phyloP scores from a whole-genome alignment of 163 green algal species.

The Chloromonas sp. region DNA sequence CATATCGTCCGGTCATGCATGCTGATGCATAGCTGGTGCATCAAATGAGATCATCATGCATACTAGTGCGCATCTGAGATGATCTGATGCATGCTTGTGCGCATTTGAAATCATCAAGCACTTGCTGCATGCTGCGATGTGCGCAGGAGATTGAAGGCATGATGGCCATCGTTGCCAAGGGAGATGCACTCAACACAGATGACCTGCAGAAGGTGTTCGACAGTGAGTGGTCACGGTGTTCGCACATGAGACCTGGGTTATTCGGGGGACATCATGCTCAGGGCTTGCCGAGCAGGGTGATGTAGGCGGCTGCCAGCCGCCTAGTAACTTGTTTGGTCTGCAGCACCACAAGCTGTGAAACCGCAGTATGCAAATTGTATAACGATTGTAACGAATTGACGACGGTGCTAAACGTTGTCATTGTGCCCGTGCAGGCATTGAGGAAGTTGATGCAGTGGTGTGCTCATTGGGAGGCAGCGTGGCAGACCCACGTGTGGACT shows the following conservation, averaged over 20 bases:
- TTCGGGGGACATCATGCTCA: too few species aligned
- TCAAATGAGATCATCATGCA: too few species aligned
- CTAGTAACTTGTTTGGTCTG: neutral
- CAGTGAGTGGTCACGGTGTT: conserved; percentile 7
- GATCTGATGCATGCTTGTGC: too few species aligned
- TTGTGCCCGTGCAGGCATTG: conserved; percentile 48
- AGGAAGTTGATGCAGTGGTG: conserved; percentile 91
- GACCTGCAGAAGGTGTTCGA: conserved; percentile 47
- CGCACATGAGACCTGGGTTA: neutral
- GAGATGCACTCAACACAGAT: conserved; percentile 72
- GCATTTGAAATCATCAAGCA: too few species aligned
- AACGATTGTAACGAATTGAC: too few species aligned
- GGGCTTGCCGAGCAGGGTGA: too few species aligned
- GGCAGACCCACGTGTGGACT: conserved; percentile 68
- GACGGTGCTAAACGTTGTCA: neutral
- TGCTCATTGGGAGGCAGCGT: conserved; percentile 84
- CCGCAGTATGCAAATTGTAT: too few species aligned
- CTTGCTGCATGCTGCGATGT: neutral
- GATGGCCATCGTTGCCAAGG: conserved; percentile 87
- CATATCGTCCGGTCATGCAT: too few species aligned
- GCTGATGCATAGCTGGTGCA: too few species aligned
- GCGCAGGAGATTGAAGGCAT: conserved; percentile 86
- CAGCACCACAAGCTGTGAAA: too few species aligned
- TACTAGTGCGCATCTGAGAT: too few species aligned
- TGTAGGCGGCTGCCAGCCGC: too few species aligned